Evolutionary conservation across 2,329 filamentous ascomycete genomes (phyloP), one percentile per base, ranked within the genome.

Genomic region (Apiospora sp.): DNA sequence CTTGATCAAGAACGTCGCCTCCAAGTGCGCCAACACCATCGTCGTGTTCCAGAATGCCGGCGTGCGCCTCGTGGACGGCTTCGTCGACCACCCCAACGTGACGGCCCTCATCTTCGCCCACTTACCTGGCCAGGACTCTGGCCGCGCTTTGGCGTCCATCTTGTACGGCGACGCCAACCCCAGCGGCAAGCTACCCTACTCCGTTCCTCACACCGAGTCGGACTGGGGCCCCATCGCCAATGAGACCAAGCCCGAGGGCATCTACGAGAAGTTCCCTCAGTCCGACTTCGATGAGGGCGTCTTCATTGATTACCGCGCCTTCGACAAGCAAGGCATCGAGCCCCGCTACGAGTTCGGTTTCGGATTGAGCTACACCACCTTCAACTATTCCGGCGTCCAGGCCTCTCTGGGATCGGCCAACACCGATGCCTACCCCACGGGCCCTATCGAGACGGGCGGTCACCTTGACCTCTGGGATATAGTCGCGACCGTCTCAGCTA

Each of bases 81-180:
- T 89, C 82, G 86, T 90, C 75, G 83, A 90, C 48, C 86, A 93
- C 78, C 89, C 89, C 8, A 94, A 94, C 79, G 88, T 96, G 74
- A 93, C 91, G 51, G 93, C 91, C 43, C 91, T 95, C 70, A 84
- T 95, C 34, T 94, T 92, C 44, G 92, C 91, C 71, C 92, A 92
- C 77, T 83, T 94, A 46, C 92, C 92, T 0, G 92, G 92, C 58
- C 90, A 94, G 77, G 91, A 95, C 82, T 92, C 89, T 73, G 93
- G 93, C 12, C 93, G 94, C 77, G 89, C 92, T 5, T 87, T 95
- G 67, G 90, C 90, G 1, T 92, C 94, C 77, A 86, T 95, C 48
- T 87, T 95, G n/a, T 95, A 93, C 80, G 93, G 93, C 68, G 79
- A 82, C 6, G 80, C 79, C 7, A 83, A 80, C 54, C 86, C 86